Percentiles rank a stretch among this genome's conserved stretches.
These are phyloP conservation scores for Globisporangium uncinulatum DNA, from an alignment of 352 stramenopile genomes.

Conservation along the genomic window DNA sequence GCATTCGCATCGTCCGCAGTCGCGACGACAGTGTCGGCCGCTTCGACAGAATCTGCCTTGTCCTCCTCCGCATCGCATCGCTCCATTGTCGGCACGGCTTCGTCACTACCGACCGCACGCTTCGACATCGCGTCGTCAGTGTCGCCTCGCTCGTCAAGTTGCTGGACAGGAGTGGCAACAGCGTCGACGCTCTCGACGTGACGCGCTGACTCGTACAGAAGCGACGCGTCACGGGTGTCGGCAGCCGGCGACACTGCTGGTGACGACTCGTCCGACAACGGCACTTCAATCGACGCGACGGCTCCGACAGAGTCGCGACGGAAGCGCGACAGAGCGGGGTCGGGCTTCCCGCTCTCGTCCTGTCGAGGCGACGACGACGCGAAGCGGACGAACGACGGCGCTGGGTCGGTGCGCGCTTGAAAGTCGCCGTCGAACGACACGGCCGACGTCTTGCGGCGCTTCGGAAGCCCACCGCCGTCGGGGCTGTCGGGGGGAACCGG, in stretches of 20 bases:
- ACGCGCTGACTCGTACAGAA: not conserved
- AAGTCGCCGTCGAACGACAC: not conserved
- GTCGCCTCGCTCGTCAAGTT: not conserved
- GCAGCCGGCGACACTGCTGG: not conserved
- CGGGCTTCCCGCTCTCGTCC: not conserved
- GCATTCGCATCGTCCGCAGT: not conserved
- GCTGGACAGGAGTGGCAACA: too few relatives aligned
- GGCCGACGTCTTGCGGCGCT: slow-evolving; percentile 8
- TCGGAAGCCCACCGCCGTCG: not conserved
- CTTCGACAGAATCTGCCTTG: not conserved
- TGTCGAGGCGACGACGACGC: not conserved
- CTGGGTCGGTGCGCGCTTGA: not conserved
- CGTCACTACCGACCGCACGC: not conserved
- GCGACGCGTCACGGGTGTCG: not conserved
- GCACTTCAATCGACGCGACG: slow-evolving; percentile 1
- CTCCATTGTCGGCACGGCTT: not conserved
- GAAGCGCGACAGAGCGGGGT: not conserved
- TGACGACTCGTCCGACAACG: slow-evolving; percentile 1
- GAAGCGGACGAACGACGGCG: not conserved
- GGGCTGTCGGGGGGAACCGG: slow-evolving; percentile 1
- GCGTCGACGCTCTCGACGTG: not conserved
- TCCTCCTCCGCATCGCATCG: not conserved
- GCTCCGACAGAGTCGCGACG: not conserved
- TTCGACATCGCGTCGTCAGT: not conserved
- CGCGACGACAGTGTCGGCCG: not conserved